Evolutionary conservation across 805 yeast species (phyloP), one percentile per base, ranked within the genome.

Genomic region (Candida vartiovaarae): DNA sequence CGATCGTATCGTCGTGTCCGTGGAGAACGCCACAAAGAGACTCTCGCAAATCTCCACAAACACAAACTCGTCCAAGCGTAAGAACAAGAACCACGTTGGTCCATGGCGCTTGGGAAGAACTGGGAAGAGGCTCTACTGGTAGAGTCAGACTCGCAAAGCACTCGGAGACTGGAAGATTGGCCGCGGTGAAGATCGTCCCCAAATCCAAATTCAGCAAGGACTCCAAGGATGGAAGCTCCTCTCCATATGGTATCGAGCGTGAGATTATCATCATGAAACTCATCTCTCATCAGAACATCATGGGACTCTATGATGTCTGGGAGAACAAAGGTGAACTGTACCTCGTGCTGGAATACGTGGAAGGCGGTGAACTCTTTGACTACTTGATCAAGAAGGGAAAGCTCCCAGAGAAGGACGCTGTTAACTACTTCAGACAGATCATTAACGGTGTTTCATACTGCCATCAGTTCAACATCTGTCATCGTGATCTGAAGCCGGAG

Each of bases 81-180:
- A 59, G 40, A 54, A 60, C 10, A 57, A 57, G 42, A 57, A 57
- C 36, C 62, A 57, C 32, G 62, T 93, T 37, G 99, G 99, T 3
- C 97, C 99, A 2, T 93, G 99, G 99, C 85, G 88, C 60, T 70
- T 93, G 32, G 98, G 98, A 28, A 76, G 91, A 52, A 93, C 99
- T 93, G 41, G 99, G 99, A 25, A 75, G 95, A 46, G 99, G 99
- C n/a, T 84, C 95, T 10, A 87, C 96, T 1, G 98, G 99, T 25
- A 76, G 97, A 49, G 99, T 93, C 15, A 71, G 96, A 47, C 72
- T 93, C 44, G 98, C 99, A 11, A 83, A 88, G 53, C 95, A 93
- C 61, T 75, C 80, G 36, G 75, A 76, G 42, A 83, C 93, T 1
- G 93, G 93, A 39, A 83, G 88, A 64, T 75, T 88, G 45, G 98